These are phyloP conservation scores for Allium fistulosum DNA, from an alignment of 106 monocot genomes.

Conservation along the genomic window DNA sequence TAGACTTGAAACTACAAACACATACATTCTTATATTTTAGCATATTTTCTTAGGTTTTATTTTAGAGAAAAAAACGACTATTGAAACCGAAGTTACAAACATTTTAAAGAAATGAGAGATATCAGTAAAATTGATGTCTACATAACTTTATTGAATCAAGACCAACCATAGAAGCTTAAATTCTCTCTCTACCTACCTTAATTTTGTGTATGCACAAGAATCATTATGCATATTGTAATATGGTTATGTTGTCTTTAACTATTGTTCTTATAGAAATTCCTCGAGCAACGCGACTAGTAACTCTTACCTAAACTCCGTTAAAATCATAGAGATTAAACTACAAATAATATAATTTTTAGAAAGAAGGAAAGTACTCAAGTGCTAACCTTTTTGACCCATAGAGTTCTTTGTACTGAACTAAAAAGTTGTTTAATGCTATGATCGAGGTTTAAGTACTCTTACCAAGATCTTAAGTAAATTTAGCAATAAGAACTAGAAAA, in stretches of 20 bases:
- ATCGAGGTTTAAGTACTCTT: constrained; percentile 22
- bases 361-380: neutral
- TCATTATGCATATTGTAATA: too few species aligned
- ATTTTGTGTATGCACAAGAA: too few species aligned
- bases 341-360: neutral
- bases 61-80: too few species aligned
- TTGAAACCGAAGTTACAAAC: too few species aligned
- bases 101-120: too few species aligned
- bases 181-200: too few species aligned
- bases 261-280: constrained; percentile 54
- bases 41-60: too few species aligned
- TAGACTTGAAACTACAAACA: too few species aligned
- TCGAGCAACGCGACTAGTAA: constrained; percentile 49
- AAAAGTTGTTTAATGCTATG: constrained; percentile 38
- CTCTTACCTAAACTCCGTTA: constrained; percentile 33
- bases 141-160: too few species aligned
- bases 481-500: neutral
- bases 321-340: neutral
- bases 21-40: too few species aligned
- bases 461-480: neutral
- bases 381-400: constrained; percentile 45
- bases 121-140: too few species aligned
- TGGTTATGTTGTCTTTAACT: constrained; percentile 36
- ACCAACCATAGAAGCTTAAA: too few species aligned
- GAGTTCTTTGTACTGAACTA: constrained; percentile 38